Evolutionary conservation across 306 rosid species (phyloP).

Genomic region (Citrullus amarus): DNA sequence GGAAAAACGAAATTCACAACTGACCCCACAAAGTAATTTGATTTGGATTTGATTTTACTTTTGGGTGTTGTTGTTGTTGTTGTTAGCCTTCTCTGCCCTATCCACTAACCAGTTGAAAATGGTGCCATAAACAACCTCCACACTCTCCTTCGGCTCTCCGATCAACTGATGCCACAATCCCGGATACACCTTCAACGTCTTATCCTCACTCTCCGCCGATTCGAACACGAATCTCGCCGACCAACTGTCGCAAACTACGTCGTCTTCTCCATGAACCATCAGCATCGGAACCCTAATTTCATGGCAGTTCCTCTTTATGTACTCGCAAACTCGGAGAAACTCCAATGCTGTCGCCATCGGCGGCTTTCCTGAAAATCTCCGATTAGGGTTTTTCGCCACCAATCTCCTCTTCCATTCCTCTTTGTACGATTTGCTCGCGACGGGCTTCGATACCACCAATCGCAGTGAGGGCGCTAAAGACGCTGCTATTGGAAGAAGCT

Average conservation of each 20-base stretch:
- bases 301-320: background rate
- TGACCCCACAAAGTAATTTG: too few species aligned
- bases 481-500: slow-evolving; percentile 7
- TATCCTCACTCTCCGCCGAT: slow-evolving; percentile 12
- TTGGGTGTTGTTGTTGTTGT: background rate
- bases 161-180: slow-evolving; percentile 13
- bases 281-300: slow-evolving; percentile 3
- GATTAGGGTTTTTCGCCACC: slow-evolving; percentile 7
- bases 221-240: slow-evolving; percentile 11
- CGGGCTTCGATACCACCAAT: background rate
- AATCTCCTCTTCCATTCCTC: slow-evolving; percentile 17
- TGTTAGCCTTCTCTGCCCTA: background rate
- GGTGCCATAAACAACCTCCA: slow-evolving; percentile 7
- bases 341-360: slow-evolving; percentile 12
- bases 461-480: background rate
- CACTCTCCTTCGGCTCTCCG: slow-evolving; percentile 8
- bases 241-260: background rate
- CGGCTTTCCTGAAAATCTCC: slow-evolving; percentile 6
- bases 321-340: slow-evolving; percentile 6
- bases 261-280: slow-evolving; percentile 15
- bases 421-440: slow-evolving; percentile 4
- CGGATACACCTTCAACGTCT: slow-evolving; percentile 5
- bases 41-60: background rate
- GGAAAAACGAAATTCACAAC: too few species aligned
- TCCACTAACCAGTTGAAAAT: slow-evolving; percentile 5